Conservation (phyloP, 164 flowering plant species). For the Berberis vulgaris region DNA sequence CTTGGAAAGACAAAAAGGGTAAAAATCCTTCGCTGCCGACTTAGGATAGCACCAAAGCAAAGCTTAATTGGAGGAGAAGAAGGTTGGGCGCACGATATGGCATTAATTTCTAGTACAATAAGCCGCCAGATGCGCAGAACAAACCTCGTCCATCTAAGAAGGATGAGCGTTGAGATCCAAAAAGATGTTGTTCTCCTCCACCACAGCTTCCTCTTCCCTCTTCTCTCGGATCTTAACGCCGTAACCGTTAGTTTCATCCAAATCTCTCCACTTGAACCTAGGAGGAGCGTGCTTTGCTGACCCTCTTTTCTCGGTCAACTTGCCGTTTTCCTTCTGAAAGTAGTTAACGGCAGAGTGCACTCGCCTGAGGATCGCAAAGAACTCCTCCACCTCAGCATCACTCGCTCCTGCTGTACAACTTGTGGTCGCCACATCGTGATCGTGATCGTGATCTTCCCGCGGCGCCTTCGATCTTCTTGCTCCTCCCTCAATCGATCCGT, state of each 20-base stretch:
- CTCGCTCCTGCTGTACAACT: not conserved
- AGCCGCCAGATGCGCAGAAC: too few relatives aligned
- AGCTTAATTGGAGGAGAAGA: too few relatives aligned
- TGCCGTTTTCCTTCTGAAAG: constrained; percentile 17
- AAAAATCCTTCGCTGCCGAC: too few relatives aligned
- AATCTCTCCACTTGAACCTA: constrained; percentile 15
- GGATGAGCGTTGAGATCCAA: constrained; percentile 30
- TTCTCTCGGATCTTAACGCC: not conserved
- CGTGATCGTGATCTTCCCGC: not conserved
- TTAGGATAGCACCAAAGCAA: too few relatives aligned
- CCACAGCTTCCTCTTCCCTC: not conserved
- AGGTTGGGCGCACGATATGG: too few relatives aligned
- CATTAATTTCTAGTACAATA: too few relatives aligned
- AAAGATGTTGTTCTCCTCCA: constrained; percentile 5
- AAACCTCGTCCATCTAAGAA: too few relatives aligned
- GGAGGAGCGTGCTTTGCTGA: constrained; percentile 10
- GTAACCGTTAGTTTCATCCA: constrained; percentile 9
- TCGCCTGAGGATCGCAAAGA: constrained; percentile 39
- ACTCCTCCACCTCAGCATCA: constrained; percentile 52
- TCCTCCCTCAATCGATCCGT: not conserved
- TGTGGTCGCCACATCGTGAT: not conserved
- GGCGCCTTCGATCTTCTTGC: not conserved
- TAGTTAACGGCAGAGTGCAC: constrained; percentile 32
- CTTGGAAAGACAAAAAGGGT: too few relatives aligned
- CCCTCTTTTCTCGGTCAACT: constrained; percentile 3